Base-by-base conservation (phyloP, 2,329 filamentous ascomycete species). In the Bimuria novae-zelandiae region DNA sequence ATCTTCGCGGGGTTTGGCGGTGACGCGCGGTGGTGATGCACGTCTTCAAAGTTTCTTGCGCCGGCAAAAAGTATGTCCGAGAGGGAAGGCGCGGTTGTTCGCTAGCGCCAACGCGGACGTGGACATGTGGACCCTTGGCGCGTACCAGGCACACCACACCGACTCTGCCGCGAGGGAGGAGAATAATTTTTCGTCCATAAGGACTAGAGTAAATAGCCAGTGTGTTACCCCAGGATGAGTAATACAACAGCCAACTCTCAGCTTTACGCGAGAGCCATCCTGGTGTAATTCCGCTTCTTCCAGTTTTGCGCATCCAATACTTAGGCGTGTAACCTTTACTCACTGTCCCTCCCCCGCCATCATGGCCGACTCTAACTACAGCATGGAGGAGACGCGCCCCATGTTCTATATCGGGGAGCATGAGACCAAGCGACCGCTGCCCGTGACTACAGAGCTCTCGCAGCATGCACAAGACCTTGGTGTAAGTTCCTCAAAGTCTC, bases 321-420 rank as follows among this genome's bases (percentile, higher is more conserved):
- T 27, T 29, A 23, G 14, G 29, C 41, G 12, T 36, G 36, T 42
- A 43, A 5, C 16, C 23, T 12, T 27, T 3, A 46, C 21, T 37
- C 27, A 16, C 6, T 39, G 30, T 42, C 37, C 23, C 23, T 25
- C 40, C 48, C 33, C 16, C 45, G 16, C 43, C 44, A 49, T 35
- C 49, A 71, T 74, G 69, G 66, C 67, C 43, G 64, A 70, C 41
- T 70, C 69, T 23, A 62, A 61, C 1, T 56, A 62, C 47, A 64
- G 57, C 60, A 67, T 65, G 64, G 72, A 72, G 49, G 74, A 77
- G 5, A 52, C 61, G 14, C 59, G 73, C 30, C 79, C 82, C 21
- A 74, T 78, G 10, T 89, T 91, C 68, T 89, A 87, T 65, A 79
- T 92, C 61, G 88, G 89, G 52, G 87, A 91, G 58, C 89, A 92